Base-by-base conservation (phyloP, 176 grass and related monocot genomes). In the Carex littledalei region DNA sequence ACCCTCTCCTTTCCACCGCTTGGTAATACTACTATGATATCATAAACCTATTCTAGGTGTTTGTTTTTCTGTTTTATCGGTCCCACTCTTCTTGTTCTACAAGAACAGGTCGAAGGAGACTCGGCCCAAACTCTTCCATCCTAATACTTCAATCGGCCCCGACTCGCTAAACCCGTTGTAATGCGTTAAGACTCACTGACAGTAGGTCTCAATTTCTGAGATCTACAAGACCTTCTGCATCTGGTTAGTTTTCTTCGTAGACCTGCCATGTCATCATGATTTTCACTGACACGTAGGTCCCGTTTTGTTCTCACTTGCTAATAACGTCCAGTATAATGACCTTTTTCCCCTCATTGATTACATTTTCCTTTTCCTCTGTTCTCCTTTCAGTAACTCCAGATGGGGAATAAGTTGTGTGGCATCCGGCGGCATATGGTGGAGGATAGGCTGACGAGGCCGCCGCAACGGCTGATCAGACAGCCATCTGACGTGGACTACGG, bases 361-460 rank as follows among this genome's bases (percentile, higher is more conserved):
- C 14, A 21, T 47, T 81, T 47, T 45, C n/a, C 29, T 81, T n/a
- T 61, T 81, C 39, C 79, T 64, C 79, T 64, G 60, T 63, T 62
- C 50, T 16, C 55, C 35, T 8, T 4, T 47, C 26, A 32, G 34
- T 41, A 59, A 43, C 66, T 22, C 65, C 69, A 52, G 8, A 92
- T 97, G 94, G 94, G 94, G 9, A 94, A 97, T 79, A 86, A 43
- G 2, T 67, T 32, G 41, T 61, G 47, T 29, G 85, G 84, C 14
- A 20, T 35, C 16, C 2, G 86, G 6, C 79, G 59, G 16, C 58
- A 67, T 85, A 29, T 60, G 49, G 92, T 94, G 89, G 92, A 93
- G 49, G 92, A 97, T 63, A 86, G 95, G 64, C 67, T 97, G 22
- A 97, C 92, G 21, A 88, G 64, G 88, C 95, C 95, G 35, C 60